Base-by-base conservation (phyloP, 345 rosid genomes). In the Conringia planisiliqua region DNA sequence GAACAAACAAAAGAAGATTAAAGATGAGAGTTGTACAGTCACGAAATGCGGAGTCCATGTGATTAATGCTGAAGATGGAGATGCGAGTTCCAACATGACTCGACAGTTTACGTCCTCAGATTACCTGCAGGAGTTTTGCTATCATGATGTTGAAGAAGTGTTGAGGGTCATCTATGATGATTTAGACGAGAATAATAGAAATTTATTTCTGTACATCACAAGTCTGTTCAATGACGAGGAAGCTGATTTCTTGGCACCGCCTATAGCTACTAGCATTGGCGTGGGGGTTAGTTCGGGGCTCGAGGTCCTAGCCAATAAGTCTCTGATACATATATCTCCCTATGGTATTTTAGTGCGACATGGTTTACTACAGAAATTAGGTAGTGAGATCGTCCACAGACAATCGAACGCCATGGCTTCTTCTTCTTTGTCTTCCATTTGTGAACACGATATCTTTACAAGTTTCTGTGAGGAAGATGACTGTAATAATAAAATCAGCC, bases 251-350 rank as follows among this genome's bases (percentile, higher is more conserved):
- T 7, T 71, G 26, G 58, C 48, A 36, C 59, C 39, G 13, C 30
- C 24, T 60, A 36, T 48, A 11, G 60, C 68, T 4, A 26, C 68
- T 4, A 26, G 10, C 7, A 60, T 17, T 10, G 75, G 13, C 68
- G 24, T 71, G 52, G 51, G 8, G 2, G 13, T 39, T 39, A 68
- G 72, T 9, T 54, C 3, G 10, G 5, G 61, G 39, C 10, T 68
- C 27, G 6, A 40, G 39, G 35, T 39, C 9, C 39, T 68, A 50
- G 72, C 72, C 8, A 1, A 11, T 11, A 27, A 18, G 29, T 68
- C 62, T 68, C 62, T 68, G 51, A 39, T 68, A 54, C 7, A 5
- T 39, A 20, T 27, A 68, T 54, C 72, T 57, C 22, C 62, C 2
- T 32, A 8, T 35, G 62, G 62, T 57, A 35, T 57, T 11, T 16